Evolutionary conservation across 225 moss, liverwort and hornwort genomes (phyloP), one percentile per base, ranked within the genome.

Genomic region (Straminergon stramineum): DNA sequence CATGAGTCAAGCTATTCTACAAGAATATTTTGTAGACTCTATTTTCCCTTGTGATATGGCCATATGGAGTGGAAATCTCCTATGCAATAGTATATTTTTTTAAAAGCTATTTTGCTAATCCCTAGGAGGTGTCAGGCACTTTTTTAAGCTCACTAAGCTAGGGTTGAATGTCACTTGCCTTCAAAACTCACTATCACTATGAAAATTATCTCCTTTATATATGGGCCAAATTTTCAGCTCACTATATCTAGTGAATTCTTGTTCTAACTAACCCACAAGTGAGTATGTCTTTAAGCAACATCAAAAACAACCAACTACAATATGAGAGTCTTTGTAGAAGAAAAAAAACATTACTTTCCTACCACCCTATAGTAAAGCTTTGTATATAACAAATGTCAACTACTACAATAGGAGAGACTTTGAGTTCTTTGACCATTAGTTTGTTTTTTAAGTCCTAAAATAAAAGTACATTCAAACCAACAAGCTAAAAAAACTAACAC

Each of bases 241-340:
- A 8, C 5, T 24, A 39, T 26, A 15, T 26, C 15, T 3, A 26
- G 2, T 0, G 14, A 0, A 24, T 39, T 70, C 3, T 24, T 39
- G 13, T 24, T 15, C 0, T 15, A 0, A 26, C 9, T 27, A 27
- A 26, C 0, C 7, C 0, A 16, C 27, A 23, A 73, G 27, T 41
- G 9, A 27, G 0, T 15, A 9, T 41, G 9, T 41, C 3, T 26
- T 26, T 15, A 71, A 0, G 1, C 0, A 39, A 8, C 16, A 43
- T 41, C 0, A 41, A 27, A 71, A 43, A 9, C 3, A 73, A 43
- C 9, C 11, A 41, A 41, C 15, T 71, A 41, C 0, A 0, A 0
- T 27, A 27, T 0, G 0, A 16, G 16, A 73, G 27, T 73, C 2
- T 73, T 9, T 17, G 10, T 43, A 43, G 27, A 71, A 43, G 27